These are phyloP conservation scores for Saccharomyces hybrid DNA, from an alignment of 1,139 yeast genomes.

Conservation along the genomic window DNA sequence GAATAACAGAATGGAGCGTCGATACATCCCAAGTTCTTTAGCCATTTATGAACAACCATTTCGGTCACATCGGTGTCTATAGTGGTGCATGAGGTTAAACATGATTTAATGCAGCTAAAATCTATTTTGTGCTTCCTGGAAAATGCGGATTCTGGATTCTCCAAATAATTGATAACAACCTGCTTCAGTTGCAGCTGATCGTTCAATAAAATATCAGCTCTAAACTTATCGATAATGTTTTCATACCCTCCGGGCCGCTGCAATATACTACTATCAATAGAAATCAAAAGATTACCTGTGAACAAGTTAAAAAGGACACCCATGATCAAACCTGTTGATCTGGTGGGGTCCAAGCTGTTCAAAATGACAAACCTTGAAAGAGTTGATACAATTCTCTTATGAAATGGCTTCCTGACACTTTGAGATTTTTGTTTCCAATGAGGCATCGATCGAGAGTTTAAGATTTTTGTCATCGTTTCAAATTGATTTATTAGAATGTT, in stretches of 20 bases:
- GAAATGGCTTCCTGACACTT: conserved; percentile 35
- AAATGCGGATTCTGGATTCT: conserved; percentile 78
- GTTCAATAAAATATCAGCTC: conserved; percentile 67
- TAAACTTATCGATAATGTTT: conserved; percentile 59
- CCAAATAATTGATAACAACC: conserved; percentile 88
- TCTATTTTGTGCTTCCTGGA: conserved; percentile 75
- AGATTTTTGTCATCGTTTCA: conserved; percentile 61
- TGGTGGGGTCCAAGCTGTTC: conserved; percentile 77
- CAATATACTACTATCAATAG: conserved; percentile 72
- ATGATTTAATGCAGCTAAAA: conserved; percentile 77
- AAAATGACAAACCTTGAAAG: conserved; percentile 38
- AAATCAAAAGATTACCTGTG: conserved; percentile 73
- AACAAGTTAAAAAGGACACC: conserved; percentile 77
- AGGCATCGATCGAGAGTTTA: conserved; percentile 51
- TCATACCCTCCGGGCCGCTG: conserved; percentile 86
- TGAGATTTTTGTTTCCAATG: conserved; percentile 29
- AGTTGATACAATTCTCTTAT: conserved; percentile 12
- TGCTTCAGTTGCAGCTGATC: conserved; percentile 89
- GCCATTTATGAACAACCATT: conserved; percentile 83
- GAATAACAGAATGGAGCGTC: conserved; percentile 73
- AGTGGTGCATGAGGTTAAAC: conserved; percentile 81
- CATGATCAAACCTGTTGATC: conserved; percentile 78
- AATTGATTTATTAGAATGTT: conserved; percentile 83
- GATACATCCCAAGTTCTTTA: conserved; percentile 80
- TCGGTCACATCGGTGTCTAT: conserved; percentile 93